Evolutionary conservation across 306 rosid species (phyloP).

Genomic region (Hylodesmum podocarpum): DNA sequence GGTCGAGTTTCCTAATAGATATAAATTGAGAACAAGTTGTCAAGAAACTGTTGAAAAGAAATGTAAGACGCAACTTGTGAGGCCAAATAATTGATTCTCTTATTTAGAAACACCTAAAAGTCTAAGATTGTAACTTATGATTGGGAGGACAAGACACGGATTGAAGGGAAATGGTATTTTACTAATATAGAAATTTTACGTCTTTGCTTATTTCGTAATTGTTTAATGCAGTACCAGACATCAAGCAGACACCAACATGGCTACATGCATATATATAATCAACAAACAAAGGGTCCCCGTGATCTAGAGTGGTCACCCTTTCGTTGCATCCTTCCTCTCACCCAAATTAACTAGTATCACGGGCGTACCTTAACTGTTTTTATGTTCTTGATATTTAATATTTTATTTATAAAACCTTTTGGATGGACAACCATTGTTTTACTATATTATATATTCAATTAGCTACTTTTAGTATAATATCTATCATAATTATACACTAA

Average conservation of each 20-base stretch:
- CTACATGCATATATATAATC: neutral
- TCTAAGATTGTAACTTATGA: slow-evolving; percentile 17
- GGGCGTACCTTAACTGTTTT: neutral
- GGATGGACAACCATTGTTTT: too few species aligned
- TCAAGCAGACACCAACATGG: neutral
- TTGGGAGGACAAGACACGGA: neutral
- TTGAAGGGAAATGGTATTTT: neutral
- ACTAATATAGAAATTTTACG: neutral
- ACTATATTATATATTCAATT: too few species aligned
- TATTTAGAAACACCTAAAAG: neutral
- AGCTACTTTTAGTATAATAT: too few species aligned
- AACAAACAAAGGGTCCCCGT: neutral
- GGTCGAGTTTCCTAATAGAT: neutral
- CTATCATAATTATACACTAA: too few species aligned
- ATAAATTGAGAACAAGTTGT: neutral
- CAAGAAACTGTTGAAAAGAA: neutral
- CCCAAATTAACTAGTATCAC: neutral
- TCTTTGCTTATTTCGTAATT: neutral
- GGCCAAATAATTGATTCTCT: slow-evolving; percentile 15
- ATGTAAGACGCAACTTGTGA: slow-evolving; percentile 1
- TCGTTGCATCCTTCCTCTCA: neutral
- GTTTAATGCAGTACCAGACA: neutral
- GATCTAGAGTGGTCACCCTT: neutral
- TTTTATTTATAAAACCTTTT: neutral
- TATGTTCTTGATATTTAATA: neutral